Percentiles rank a stretch among this genome's conserved stretches.
These are phyloP conservation scores for Ophiorrhiza pumila DNA, from an alignment of 257 asterid species.

Conservation along the genomic window DNA sequence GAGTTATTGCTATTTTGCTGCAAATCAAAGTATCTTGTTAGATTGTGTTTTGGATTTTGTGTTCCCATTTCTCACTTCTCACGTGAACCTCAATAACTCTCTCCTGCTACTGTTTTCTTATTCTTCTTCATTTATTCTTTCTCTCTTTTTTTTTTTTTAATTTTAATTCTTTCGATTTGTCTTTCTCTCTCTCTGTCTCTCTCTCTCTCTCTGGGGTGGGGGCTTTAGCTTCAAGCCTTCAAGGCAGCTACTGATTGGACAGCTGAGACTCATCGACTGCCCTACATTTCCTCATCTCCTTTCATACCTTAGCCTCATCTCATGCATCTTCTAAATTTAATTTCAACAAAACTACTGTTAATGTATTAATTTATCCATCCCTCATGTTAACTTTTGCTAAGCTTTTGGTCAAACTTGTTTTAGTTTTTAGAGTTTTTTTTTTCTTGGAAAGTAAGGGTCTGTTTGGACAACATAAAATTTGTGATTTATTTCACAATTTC, in stretches of 20 bases:
- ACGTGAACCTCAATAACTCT: conserved; percentile 20
- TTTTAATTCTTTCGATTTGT: neutral
- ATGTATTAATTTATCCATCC: too few species aligned
- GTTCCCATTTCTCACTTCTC: conserved; percentile 19
- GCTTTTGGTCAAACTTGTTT: too few species aligned
- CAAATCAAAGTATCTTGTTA: neutral
- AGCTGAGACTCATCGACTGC: neutral
- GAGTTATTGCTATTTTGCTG: conserved; percentile 9
- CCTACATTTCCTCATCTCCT: neutral
- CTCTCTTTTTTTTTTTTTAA: too few species aligned
- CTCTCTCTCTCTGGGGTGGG: conserved; percentile 6
- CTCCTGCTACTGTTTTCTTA: neutral
- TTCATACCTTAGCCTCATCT: neutral
- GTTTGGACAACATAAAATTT: too few species aligned
- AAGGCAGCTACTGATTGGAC: conserved; percentile 11
- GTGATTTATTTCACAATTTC: too few species aligned
- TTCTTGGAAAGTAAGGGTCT: too few species aligned
- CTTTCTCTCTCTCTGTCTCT: neutral
- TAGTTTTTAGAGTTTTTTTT: too few species aligned
- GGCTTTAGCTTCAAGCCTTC: too few species aligned
- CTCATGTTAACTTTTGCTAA: too few species aligned
- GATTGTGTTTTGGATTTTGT: conserved; percentile 27
- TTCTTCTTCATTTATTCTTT: neutral
- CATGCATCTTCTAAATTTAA: too few species aligned
- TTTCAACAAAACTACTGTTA: too few species aligned